These are phyloP conservation scores for Hygrophorus russula DNA, from an alignment of 768 basidiomycete species.

Conservation along the genomic window DNA sequence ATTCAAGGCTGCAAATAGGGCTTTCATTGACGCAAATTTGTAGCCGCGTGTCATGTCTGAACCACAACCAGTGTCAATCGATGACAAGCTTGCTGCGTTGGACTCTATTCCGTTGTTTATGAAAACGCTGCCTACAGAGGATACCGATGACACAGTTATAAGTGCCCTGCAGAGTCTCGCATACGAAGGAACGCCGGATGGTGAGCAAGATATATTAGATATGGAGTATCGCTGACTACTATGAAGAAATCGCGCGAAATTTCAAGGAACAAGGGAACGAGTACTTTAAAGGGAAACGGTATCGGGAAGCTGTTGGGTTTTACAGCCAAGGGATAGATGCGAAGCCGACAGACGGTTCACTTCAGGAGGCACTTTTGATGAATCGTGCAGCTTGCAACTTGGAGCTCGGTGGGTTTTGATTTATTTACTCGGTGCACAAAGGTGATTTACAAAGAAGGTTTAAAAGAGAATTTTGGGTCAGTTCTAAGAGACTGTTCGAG, in stretches of 20 bases:
- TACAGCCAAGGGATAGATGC: conserved; percentile 88
- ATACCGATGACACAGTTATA: conserved; percentile 51
- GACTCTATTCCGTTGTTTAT: conserved; percentile 87
- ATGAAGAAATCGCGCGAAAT: conserved; percentile 73
- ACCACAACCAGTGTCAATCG: conserved; percentile 21
- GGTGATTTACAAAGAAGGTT: background rate
- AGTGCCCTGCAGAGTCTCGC: conserved; percentile 79
- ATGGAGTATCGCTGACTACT: conserved; percentile 1
- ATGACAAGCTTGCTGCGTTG: conserved; percentile 30
- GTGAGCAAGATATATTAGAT: conserved; percentile 38
- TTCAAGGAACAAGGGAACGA: conserved; percentile 97
- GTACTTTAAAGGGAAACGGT: conserved; percentile 80
- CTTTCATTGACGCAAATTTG: conserved; percentile 22
- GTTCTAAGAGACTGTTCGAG: conserved; percentile 79
- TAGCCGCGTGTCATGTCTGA: background rate
- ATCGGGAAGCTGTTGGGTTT: conserved; percentile 79
- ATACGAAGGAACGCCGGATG: conserved; percentile 88
- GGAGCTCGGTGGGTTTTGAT: conserved; percentile 51
- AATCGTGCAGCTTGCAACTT: conserved; percentile 94
- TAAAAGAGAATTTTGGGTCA: conserved; percentile 75
- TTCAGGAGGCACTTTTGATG: conserved; percentile 62
- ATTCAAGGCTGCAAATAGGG: conserved; percentile 52
- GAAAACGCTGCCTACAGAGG: conserved; percentile 70
- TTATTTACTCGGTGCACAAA: conserved; percentile 3
- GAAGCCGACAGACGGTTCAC: conserved; percentile 48